A percentile compares a stretch with the other conserved stretches of the same genome.
Conservation (phyloP, 345 rosid genomes). For the Linum trigynum region DNA sequence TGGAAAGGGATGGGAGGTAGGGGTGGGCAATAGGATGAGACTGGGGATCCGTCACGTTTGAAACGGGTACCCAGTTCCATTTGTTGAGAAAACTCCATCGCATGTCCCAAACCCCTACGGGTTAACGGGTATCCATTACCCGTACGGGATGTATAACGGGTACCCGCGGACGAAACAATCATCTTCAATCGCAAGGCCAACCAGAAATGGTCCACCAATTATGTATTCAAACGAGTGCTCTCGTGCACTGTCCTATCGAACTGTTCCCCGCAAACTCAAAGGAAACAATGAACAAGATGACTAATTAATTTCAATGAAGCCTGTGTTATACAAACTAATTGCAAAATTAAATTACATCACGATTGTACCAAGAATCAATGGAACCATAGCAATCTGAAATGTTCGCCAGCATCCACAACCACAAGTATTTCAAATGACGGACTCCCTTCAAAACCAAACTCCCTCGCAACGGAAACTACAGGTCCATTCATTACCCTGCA, state of each 20-base stretch:
- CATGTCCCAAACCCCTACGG: no score
- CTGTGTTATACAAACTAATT: no score
- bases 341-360: slow-evolving; percentile 31
- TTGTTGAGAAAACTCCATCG: no score
- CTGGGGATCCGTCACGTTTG: no score
- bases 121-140: no score
- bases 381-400: slow-evolving; percentile 49
- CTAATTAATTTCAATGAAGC: not conserved
- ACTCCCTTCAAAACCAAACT: slow-evolving; percentile 65
- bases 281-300: not conserved
- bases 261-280: not conserved
- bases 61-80: no score
- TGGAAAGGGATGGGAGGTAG: no score
- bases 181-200: slow-evolving; percentile 62
- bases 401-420: slow-evolving; percentile 65
- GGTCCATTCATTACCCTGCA: slow-evolving; percentile 85
- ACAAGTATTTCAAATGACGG: slow-evolving; percentile 62
- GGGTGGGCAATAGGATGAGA: no score
- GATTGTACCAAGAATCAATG: slow-evolving; percentile 58
- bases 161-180: no score
- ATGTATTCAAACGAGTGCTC: slow-evolving; percentile 64
- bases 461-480: slow-evolving; percentile 55
- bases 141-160: no score
- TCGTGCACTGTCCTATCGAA: slow-evolving; percentile 47
- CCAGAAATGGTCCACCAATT: slow-evolving; percentile 65